Evolutionary conservation across 768 basidiomycete species (phyloP).

Genomic region (Phlebiopsis gigantea): DNA sequence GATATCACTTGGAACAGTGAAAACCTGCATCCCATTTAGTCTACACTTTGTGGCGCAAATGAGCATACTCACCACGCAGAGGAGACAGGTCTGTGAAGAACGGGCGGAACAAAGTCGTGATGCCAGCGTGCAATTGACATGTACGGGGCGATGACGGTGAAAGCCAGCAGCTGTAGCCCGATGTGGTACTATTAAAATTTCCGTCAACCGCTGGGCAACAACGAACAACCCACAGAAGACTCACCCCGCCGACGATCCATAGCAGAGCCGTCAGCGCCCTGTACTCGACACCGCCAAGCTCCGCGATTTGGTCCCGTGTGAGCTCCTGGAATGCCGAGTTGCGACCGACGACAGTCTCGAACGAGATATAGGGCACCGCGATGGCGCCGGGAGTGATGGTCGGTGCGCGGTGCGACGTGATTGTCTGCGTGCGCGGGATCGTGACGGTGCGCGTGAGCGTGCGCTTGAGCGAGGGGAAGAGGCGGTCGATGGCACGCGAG

Average conservation of each 20-base stretch:
- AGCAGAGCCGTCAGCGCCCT: conserved; percentile 74
- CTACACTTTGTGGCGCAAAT: not conserved
- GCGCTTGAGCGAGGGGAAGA: conserved; percentile 61
- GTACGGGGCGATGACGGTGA: conserved; percentile 77
- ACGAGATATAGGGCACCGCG: conserved; percentile 76
- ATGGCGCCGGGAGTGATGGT: conserved; percentile 33
- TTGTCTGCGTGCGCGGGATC: conserved; percentile 64
- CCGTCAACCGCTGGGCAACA: too few relatives aligned
- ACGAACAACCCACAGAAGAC: conserved; percentile 27
- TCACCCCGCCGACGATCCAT: conserved; percentile 73
- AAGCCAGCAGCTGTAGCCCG: conserved; percentile 59
- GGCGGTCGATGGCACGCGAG: conserved; percentile 39
- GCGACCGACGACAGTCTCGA: conserved; percentile 78
- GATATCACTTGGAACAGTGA: conserved; percentile 82
- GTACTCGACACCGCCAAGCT: conserved; percentile 92
- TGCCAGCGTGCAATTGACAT: conserved; percentile 59
- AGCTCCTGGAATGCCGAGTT: conserved; percentile 71
- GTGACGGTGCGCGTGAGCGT: conserved; percentile 68
- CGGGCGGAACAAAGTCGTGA: conserved; percentile 52
- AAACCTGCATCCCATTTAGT: conserved; percentile 47
- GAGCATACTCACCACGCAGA: conserved; percentile 54
- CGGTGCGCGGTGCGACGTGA: conserved; percentile 39
- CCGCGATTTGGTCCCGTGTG: conserved; percentile 82
- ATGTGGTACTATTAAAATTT: conserved; percentile 64
- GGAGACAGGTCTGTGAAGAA: conserved; percentile 47